phyloP scores from a whole-genome alignment of 2,329 filamentous ascomycete species.

The Metarhizium anisopliae region DNA sequence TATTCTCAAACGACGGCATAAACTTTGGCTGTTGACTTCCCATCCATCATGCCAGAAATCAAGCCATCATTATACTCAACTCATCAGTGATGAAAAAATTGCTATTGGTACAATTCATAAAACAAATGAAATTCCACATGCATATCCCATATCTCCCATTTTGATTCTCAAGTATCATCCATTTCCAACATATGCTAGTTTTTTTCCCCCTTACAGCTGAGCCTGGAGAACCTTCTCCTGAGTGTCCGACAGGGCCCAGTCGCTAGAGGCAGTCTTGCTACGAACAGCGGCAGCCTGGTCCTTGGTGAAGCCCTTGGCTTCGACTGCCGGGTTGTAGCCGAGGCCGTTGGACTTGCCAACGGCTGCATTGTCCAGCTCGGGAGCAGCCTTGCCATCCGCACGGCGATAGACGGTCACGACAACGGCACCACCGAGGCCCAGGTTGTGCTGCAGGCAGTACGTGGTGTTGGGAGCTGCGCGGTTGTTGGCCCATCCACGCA shows the following conservation, averaged over 20 bases:
- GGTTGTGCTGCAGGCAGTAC: conserved; percentile 80
- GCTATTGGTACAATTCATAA: background rate
- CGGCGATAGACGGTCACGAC: conserved; percentile 86
- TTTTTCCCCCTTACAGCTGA: background rate
- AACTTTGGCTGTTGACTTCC: background rate
- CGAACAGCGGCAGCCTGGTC: conserved; percentile 64
- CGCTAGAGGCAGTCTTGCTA: conserved; percentile 54
- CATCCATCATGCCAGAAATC: background rate
- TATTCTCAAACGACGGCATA: background rate
- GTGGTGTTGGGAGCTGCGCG: conserved; percentile 59
- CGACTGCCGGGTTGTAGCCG: conserved; percentile 86
- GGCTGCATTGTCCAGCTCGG: conserved; percentile 49
- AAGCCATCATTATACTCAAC: background rate
- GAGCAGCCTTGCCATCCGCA: conserved; percentile 62
- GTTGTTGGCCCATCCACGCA: conserved; percentile 94
- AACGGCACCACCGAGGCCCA: conserved; percentile 82
- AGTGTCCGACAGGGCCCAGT: conserved; percentile 69
- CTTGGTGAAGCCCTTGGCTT: conserved; percentile 79
- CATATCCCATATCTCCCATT: background rate
- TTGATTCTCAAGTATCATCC: too few relatives aligned
- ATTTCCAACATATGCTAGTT: background rate
- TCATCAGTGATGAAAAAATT: background rate
- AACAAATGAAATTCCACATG: background rate
- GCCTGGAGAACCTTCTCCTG: conserved; percentile 25
- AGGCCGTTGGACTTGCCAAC: conserved; percentile 60